phyloP scores from a whole-genome alignment of 1,139 yeast genomes.

The Zhuliangozyma blackwelliae region DNA sequence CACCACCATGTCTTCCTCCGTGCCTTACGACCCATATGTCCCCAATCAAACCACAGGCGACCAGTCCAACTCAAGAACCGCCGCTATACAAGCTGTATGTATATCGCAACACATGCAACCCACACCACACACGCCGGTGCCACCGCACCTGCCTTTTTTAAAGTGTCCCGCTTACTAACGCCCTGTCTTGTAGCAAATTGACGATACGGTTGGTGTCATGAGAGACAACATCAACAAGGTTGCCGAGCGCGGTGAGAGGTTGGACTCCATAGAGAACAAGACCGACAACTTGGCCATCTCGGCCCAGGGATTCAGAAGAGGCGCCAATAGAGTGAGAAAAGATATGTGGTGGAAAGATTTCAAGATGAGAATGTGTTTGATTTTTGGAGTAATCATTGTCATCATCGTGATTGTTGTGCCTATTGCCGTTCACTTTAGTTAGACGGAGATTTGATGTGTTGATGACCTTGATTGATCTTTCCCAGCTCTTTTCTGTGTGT shows the following conservation, averaged over 20 bases:
- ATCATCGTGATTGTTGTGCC: conserved; percentile 91
- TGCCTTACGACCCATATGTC: conserved; percentile 87
- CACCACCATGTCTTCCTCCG: conserved; percentile 63
- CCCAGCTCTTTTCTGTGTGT: too few species aligned
- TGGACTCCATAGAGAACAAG: conserved; percentile 89
- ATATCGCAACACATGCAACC: conserved; percentile 1
- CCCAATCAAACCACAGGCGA: conserved; percentile 58
- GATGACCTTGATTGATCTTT: too few species aligned
- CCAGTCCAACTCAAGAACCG: conserved; percentile 62
- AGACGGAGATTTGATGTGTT: neutral
- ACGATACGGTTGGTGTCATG: conserved; percentile 97
- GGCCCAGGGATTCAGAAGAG: conserved; percentile 95
- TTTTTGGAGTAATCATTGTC: conserved; percentile 72
- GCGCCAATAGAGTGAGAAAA: conserved; percentile 96
- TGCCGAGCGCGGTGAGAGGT: conserved; percentile 90
- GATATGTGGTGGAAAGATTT: conserved; percentile 99
- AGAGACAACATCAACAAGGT: conserved; percentile 95
- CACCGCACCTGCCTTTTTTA: neutral
- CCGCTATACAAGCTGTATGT: conserved; percentile 81
- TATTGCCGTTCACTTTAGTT: conserved; percentile 81
- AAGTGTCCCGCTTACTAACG: conserved; percentile 13
- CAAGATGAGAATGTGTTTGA: conserved; percentile 92
- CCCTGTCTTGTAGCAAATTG: conserved; percentile 58
- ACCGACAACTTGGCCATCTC: conserved; percentile 90
- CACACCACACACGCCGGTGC: too few species aligned